Evolutionary conservation across 805 yeast genomes (phyloP).

Genomic region (Ogataea nitratoaversa): DNA sequence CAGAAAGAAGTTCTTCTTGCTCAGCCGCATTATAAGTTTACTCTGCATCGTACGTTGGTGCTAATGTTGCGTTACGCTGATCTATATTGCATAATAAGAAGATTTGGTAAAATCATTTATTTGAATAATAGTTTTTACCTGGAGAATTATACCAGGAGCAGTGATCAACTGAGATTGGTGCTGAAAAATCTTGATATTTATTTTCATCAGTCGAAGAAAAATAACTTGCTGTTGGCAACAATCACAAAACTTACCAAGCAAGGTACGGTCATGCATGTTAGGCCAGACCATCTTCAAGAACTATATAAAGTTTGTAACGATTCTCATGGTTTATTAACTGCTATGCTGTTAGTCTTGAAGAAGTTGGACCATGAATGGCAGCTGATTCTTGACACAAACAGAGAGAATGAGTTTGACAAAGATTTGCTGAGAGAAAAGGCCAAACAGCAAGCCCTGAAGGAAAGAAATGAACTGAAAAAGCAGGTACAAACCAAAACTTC

Average conservation of each 20-base stretch:
- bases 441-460: constrained; percentile 19
- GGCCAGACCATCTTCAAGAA: constrained; percentile 35
- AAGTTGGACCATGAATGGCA: constrained; percentile 40
- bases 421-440: constrained; percentile 24
- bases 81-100: constrained; percentile 42
- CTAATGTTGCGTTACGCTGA: constrained; percentile 46
- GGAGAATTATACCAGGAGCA: constrained; percentile 31
- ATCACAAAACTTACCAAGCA: constrained; percentile 43
- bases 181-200: constrained; percentile 20
- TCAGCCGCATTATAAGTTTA: constrained; percentile 25
- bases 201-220: constrained; percentile 42
- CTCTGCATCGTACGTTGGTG: constrained; percentile 39
- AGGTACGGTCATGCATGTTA: constrained; percentile 33
- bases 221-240: constrained; percentile 44
- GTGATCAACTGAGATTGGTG: constrained; percentile 23
- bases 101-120: constrained; percentile 44
- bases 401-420: constrained; percentile 40
- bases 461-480: constrained; percentile 16
- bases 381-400: constrained; percentile 23
- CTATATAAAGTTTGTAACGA: constrained; percentile 40
- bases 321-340: constrained; percentile 30
- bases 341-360: constrained; percentile 30
- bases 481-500: constrained; percentile 9
- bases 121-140: constrained; percentile 42
- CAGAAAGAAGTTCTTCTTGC: constrained; percentile 14